Percentiles rank a stretch among this genome's conserved stretches.
These are phyloP conservation scores for Dactylorhiza incarnata DNA, from an alignment of 106 monocot species.

Conservation along the genomic window DNA sequence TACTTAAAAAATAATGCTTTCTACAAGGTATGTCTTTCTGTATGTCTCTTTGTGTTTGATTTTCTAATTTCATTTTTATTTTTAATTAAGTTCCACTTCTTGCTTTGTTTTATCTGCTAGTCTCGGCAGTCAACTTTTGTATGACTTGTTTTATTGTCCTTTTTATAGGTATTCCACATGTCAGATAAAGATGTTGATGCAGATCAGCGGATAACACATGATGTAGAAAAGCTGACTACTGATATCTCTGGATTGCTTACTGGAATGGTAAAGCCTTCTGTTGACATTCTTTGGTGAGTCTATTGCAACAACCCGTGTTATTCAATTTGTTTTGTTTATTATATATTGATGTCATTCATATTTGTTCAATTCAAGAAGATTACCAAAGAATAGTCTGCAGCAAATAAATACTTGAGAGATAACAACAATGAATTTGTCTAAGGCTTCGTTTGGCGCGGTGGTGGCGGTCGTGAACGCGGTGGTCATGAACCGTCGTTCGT, in stretches of 20 bases:
- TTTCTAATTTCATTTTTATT: background rate
- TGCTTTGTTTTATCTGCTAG: background rate
- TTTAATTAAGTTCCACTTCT: background rate
- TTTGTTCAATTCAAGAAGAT: no score
- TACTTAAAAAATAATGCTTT: slow-evolving; percentile 88
- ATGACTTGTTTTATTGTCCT: background rate
- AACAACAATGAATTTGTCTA: no score
- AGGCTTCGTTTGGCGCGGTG: no score
- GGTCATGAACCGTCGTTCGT: no score
- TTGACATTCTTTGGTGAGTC: slow-evolving; percentile 96
- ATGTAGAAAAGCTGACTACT: slow-evolving; percentile 85
- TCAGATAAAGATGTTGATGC: slow-evolving; percentile 82
- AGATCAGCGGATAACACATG: slow-evolving; percentile 91
- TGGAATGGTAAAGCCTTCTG: slow-evolving; percentile 93
- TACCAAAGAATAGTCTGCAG: no score
- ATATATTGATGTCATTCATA: background rate
- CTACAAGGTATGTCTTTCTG: slow-evolving; percentile 64
- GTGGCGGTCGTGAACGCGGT: no score
- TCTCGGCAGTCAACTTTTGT: background rate
- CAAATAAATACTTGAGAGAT: no score
- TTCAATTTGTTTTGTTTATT: background rate
- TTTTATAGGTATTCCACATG: slow-evolving; percentile 74
- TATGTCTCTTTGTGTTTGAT: background rate
- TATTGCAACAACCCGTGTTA: background rate
- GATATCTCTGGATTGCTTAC: slow-evolving; percentile 88